Conservation (phyloP, 139 green algal species). For the Edaphochlamys debaryana region DNA sequence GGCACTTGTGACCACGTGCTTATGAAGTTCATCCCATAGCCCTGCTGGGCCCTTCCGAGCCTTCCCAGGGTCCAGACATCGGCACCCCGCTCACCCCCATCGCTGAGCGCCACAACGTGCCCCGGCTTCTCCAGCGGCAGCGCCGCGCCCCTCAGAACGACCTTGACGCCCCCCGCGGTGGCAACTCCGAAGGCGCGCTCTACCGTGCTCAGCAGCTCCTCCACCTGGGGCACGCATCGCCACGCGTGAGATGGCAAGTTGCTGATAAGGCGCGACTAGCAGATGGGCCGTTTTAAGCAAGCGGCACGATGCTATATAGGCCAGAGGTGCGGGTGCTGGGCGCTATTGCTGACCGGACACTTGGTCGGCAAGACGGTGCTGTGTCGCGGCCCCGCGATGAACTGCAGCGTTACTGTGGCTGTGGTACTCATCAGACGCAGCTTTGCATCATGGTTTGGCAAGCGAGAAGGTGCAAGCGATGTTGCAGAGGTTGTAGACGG, state of each 20-base stretch:
- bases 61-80: background rate
- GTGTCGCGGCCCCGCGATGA: conserved; percentile 22
- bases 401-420: conserved; percentile 4
- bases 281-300: no score
- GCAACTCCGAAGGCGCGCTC: conserved; percentile 16
- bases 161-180: background rate
- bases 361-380: background rate
- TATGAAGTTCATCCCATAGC: no score
- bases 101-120: background rate
- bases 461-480: no score
- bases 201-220: background rate
- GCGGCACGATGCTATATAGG: no score
- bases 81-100: background rate
- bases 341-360: no score
- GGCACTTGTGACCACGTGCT: no score
- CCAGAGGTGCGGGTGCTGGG: no score
- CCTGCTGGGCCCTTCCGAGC: no score
- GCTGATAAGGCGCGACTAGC: no score
- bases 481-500: no score
- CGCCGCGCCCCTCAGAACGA: background rate
- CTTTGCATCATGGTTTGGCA: no score
- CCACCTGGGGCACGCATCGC: background rate
- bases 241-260: background rate
- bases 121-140: background rate
- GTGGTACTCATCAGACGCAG: background rate